Evolutionary conservation across 2,329 filamentous ascomycete genomes (phyloP).

Genomic region (Ascochyta rabiei): DNA sequence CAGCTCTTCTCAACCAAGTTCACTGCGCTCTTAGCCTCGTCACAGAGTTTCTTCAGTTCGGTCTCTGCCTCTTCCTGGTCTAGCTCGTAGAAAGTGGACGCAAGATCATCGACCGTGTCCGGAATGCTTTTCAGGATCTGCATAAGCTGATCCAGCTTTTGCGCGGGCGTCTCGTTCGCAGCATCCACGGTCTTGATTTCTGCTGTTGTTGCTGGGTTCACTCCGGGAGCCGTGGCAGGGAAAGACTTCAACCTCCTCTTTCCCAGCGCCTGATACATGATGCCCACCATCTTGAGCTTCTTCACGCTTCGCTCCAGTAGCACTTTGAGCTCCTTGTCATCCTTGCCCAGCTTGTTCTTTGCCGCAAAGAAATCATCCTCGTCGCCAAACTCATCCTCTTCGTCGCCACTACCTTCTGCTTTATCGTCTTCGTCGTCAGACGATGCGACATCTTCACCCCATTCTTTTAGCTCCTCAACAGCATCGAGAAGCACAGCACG

Average conservation of each 20-base stretch:
- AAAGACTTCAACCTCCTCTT: slow-evolving; percentile 71
- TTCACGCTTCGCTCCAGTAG: slow-evolving; percentile 69
- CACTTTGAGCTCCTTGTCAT: slow-evolving; percentile 70
- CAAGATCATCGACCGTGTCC: slow-evolving; percentile 72
- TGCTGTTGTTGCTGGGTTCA: background rate
- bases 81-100: slow-evolving; percentile 73
- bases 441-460: slow-evolving; percentile 75
- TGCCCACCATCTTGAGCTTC: slow-evolving; percentile 68
- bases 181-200: slow-evolving; percentile 10
- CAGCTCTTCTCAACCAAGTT: slow-evolving; percentile 65
- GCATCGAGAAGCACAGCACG: slow-evolving; percentile 79
- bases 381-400: slow-evolving; percentile 39
- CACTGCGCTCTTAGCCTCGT: slow-evolving; percentile 63
- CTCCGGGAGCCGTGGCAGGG: slow-evolving; percentile 15
- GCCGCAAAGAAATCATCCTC: slow-evolving; percentile 73
- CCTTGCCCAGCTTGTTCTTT: slow-evolving; percentile 61
- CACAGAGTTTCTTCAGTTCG: slow-evolving; percentile 65
- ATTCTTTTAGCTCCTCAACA: slow-evolving; percentile 84
- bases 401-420: slow-evolving; percentile 46
- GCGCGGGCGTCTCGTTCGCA: slow-evolving; percentile 20
- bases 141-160: slow-evolving; percentile 62
- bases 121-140: slow-evolving; percentile 65
- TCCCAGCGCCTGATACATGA: slow-evolving; percentile 71
- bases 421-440: slow-evolving; percentile 54
- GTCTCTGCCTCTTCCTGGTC: slow-evolving; percentile 64